Evolutionary conservation across 2,329 filamentous ascomycete species (phyloP).

Genomic region (Davidsoniella eucalypti): DNA sequence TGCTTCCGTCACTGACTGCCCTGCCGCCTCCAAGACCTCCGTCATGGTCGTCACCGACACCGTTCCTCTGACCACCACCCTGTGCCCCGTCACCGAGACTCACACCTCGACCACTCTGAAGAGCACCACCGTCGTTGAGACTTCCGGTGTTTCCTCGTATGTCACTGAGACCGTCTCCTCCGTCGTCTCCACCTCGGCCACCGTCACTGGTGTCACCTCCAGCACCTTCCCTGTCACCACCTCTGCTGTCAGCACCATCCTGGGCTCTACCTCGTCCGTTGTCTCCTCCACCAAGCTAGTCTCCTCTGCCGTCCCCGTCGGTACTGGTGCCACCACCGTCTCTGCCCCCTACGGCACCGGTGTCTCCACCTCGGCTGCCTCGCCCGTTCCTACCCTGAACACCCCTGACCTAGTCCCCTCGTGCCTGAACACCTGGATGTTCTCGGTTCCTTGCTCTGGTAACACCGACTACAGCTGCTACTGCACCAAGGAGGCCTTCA

Average conservation of each 20-base stretch:
- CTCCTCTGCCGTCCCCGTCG: constrained; percentile 33
- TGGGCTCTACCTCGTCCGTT: constrained; percentile 27
- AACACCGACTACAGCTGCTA: constrained; percentile 76
- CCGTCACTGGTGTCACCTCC: constrained; percentile 24
- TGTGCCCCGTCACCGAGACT: constrained; percentile 45
- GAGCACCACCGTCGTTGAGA: constrained; percentile 15
- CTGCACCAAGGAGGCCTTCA: constrained; percentile 66
- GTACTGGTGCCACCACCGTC: constrained; percentile 33
- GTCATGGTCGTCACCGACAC: constrained; percentile 35
- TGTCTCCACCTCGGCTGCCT: constrained; percentile 14
- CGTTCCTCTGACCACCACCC: constrained; percentile 39
- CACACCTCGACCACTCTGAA: constrained; percentile 22
- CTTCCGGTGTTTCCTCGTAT: constrained; percentile 12
- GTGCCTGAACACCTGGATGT: constrained; percentile 86
- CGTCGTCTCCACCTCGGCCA: constrained; percentile 13
- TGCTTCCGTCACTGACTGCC: constrained; percentile 33
- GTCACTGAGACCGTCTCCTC: constrained; percentile 11
- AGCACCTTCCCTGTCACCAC: constrained; percentile 36
- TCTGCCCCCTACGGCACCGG: constrained; percentile 13
- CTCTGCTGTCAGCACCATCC: constrained; percentile 30
- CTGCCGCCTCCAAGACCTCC: constrained; percentile 25
- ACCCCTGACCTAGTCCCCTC: constrained; percentile 62
- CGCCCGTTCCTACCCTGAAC: constrained; percentile 24
- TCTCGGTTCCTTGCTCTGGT: constrained; percentile 55
- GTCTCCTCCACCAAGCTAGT: constrained; percentile 32